Percentiles rank a stretch among this genome's conserved stretches.
phyloP scores from a whole-genome alignment of 148 eudicot species.

The Persicaria maculosa region DNA sequence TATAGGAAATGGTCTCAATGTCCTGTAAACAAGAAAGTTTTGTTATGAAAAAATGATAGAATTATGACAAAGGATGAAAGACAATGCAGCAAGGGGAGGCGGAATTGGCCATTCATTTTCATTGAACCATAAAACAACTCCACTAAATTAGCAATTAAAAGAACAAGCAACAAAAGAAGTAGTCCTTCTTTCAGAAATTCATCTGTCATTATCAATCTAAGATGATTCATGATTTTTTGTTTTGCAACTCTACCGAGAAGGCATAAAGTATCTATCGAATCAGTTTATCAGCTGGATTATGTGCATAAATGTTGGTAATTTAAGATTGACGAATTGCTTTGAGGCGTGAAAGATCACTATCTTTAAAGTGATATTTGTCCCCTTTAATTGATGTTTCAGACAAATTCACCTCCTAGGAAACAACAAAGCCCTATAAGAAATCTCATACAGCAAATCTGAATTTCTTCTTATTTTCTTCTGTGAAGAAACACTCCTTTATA shows the following conservation, averaged over 20 bases:
- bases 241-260: not conserved
- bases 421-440: too few relatives aligned
- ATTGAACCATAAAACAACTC: not conserved
- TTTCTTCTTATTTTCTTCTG: too few relatives aligned
- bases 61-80: not conserved
- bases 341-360: too few relatives aligned
- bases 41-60: slow-evolving; percentile 6
- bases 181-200: not conserved
- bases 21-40: slow-evolving; percentile 31
- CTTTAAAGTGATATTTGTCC: too few relatives aligned
- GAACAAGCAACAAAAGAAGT: not conserved
- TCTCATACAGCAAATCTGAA: too few relatives aligned
- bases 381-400: too few relatives aligned
- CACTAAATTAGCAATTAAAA: not conserved
- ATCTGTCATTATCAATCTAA: not conserved
- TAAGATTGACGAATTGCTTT: too few relatives aligned
- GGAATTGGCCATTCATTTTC: not conserved
- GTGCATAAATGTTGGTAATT: too few relatives aligned
- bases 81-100: not conserved
- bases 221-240: not conserved
- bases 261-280: not conserved
- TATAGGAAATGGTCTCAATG: slow-evolving; percentile 72
- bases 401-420: too few relatives aligned
- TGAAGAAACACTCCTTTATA: too few relatives aligned
- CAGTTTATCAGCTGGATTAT: not conserved